Evolutionary conservation across 495 filamentous ascomycete genomes (phyloP).

Genomic region (Tuber umbilicatum): DNA sequence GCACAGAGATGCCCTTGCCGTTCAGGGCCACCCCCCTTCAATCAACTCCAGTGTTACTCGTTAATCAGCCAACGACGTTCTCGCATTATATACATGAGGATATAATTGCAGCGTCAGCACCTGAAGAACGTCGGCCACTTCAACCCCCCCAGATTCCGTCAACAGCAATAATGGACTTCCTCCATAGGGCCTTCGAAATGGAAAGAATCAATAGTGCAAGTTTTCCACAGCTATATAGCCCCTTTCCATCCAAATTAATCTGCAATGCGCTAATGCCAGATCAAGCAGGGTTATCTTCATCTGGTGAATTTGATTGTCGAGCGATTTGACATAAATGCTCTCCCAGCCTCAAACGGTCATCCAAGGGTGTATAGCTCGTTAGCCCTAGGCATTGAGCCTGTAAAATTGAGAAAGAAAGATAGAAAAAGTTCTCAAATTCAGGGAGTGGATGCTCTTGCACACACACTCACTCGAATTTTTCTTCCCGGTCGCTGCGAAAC

Average conservation of each 20-base stretch:
- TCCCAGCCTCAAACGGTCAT: slow-evolving; percentile 10
- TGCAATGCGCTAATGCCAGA: slow-evolving; percentile 3
- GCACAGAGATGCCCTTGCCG: not conserved
- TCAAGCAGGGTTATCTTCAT: slow-evolving; percentile 21
- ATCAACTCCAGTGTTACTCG: not conserved
- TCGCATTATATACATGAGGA: not conserved
- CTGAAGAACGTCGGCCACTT: not conserved
- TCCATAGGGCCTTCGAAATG: not conserved
- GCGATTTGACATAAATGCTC: slow-evolving; percentile 15
- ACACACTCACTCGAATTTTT: slow-evolving; percentile 18
- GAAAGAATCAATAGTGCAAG: slow-evolving; percentile 18
- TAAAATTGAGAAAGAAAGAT: not conserved
- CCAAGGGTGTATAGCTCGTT: slow-evolving; percentile 9
- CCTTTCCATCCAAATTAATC: not conserved
- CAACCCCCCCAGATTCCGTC: not conserved
- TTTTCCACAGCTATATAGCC: not conserved
- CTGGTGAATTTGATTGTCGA: slow-evolving; percentile 20
- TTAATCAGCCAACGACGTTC: not conserved
- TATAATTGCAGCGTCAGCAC: not conserved
- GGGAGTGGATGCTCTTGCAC: slow-evolving; percentile 8
- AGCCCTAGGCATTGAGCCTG: not conserved
- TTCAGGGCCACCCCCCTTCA: not conserved
- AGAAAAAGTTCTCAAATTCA: not conserved
- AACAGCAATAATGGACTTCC: not conserved
- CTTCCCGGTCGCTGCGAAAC: slow-evolving; percentile 25